A percentile compares a stretch with the other conserved stretches of the same genome.
Conservation (phyloP, 495 filamentous ascomycete species). For the Jackrogersella multiformis region DNA sequence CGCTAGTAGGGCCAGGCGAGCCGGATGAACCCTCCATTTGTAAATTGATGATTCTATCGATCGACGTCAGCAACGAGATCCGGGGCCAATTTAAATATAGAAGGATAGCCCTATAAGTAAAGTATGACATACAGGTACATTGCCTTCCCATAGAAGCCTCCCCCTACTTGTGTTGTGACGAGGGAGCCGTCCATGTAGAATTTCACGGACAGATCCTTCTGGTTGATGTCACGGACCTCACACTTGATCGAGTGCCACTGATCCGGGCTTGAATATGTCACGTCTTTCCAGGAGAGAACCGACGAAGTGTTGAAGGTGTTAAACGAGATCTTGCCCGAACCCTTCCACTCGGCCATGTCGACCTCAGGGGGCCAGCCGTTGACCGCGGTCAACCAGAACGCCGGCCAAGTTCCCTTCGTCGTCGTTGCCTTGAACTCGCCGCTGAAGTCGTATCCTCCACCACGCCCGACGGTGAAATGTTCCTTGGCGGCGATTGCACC, state of each 20-base stretch:
- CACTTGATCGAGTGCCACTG: conserved; percentile 61
- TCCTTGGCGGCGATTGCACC: conserved; percentile 61
- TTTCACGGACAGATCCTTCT: conserved; percentile 60
- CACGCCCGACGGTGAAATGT: conserved; percentile 55
- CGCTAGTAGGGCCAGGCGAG: conserved; percentile 53
- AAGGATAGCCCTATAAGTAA: not conserved
- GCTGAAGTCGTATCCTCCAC: conserved; percentile 62
- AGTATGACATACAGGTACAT: conserved; percentile 55
- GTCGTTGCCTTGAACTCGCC: conserved; percentile 63
- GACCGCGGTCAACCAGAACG: conserved; percentile 70
- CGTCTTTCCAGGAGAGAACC: conserved; percentile 57
- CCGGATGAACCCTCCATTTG: conserved; percentile 63
- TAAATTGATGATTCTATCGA: conserved; percentile 55
- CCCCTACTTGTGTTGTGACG: conserved; percentile 62
- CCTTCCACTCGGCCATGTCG: conserved; percentile 71
- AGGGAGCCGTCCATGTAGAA: conserved; percentile 64
- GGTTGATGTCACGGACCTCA: conserved; percentile 63
- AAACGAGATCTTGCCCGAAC: conserved; percentile 67
- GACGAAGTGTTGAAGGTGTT: conserved; percentile 69
- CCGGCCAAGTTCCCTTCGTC: conserved; percentile 65
- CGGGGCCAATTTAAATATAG: not conserved
- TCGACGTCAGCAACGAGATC: conserved; percentile 6
- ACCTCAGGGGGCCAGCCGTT: conserved; percentile 71
- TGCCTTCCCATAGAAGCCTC: conserved; percentile 57
- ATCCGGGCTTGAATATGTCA: conserved; percentile 57